Percentiles rank a stretch among this genome's conserved stretches.
Conservation (phyloP, 305 asterid species). For the Fraxinus floribunda region DNA sequence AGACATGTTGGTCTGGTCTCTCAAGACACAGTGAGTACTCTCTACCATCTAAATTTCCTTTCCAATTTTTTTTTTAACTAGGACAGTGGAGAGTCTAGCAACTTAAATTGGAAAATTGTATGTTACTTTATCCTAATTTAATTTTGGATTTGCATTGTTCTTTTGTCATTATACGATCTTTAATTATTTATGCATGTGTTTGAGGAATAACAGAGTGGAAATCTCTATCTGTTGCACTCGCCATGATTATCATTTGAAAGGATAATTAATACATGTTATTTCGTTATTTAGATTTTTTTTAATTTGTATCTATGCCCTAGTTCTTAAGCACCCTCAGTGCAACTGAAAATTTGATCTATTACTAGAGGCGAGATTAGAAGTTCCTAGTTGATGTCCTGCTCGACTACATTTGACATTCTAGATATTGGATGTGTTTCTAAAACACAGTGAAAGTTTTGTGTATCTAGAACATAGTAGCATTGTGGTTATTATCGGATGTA, state of each 20-base stretch:
- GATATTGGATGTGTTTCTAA: background rate
- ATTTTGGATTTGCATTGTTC: background rate
- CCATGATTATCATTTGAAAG: background rate
- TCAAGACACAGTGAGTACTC: conserved; percentile 67
- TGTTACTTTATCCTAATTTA: background rate
- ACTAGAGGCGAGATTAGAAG: background rate
- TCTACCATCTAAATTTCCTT: conserved; percentile 6
- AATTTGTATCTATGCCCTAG: background rate
- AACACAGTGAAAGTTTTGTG: background rate
- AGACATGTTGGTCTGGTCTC: conserved; percentile 79
- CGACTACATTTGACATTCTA: background rate
- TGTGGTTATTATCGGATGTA: background rate
- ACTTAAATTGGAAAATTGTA: background rate
- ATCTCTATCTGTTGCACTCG: background rate
- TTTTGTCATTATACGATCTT: background rate
- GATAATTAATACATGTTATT: background rate
- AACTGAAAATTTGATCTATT: background rate
- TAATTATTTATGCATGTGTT: background rate
- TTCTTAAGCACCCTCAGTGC: background rate
- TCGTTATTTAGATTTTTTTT: background rate
- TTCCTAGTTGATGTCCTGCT: background rate
- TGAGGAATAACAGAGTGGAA: background rate
- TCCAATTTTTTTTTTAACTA: background rate
- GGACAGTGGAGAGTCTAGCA: background rate
- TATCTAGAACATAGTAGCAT: background rate